A percentile compares a stretch with the other conserved stretches of the same genome.
Conservation (phyloP, 768 basidiomycete species). For the Suillus bovinus region DNA sequence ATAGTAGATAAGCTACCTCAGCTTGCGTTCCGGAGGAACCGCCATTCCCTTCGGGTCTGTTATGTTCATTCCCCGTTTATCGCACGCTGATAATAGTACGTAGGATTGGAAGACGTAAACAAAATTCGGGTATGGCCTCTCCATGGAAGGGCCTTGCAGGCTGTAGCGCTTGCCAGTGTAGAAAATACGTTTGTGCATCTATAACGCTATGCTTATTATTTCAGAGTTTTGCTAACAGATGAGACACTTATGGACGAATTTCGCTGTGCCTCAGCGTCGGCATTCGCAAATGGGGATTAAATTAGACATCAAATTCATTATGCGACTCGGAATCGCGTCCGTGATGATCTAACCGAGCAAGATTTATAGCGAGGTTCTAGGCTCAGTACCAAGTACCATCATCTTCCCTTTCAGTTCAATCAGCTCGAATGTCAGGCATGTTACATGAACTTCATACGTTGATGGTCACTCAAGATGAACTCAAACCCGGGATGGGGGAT, state of each 20-base stretch:
- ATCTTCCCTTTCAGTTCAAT: neutral
- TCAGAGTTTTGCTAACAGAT: too few species aligned
- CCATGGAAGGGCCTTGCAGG: neutral
- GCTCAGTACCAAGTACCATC: neutral
- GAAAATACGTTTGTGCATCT: neutral
- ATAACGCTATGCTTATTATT: neutral
- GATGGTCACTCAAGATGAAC: too few species aligned
- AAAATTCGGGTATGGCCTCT: neutral
- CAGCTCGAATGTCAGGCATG: neutral
- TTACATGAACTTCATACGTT: too few species aligned
- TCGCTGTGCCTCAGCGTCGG: neutral
- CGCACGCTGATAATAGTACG: neutral
- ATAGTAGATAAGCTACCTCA: neutral
- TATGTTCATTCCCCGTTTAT: neutral
- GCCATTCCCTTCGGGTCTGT: neutral
- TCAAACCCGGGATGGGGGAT: too few species aligned
- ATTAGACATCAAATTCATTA: neutral
- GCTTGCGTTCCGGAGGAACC: neutral
- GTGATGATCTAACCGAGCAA: neutral
- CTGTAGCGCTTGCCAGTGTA: neutral
- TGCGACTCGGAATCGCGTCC: neutral
- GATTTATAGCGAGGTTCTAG: neutral
- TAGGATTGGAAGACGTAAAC: neutral
- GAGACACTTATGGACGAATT: neutral
- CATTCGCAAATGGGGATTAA: neutral